Conservation (phyloP, 495 filamentous ascomycete genomes). For the Trichoderma reesei region DNA sequence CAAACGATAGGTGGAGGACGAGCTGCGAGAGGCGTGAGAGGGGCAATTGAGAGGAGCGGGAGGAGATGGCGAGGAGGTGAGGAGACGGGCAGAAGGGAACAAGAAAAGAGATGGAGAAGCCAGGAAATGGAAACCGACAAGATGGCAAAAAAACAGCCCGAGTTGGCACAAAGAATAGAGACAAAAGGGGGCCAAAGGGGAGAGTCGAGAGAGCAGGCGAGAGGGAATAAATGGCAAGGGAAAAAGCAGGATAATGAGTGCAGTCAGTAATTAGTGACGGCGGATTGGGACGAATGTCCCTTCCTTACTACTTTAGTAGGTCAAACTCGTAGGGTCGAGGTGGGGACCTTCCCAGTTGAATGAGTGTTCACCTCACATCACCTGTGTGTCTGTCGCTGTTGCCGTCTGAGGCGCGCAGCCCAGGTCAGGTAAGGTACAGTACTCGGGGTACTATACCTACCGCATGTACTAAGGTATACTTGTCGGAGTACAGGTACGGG, state of each 20-base stretch:
- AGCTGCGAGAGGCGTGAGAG: background rate
- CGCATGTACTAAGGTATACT: too few relatives aligned
- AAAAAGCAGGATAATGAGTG: constrained; percentile 6
- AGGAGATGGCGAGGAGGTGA: background rate
- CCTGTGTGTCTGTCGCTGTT: too few relatives aligned
- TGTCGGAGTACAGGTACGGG: too few relatives aligned
- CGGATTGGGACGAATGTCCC: background rate
- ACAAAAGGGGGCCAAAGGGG: constrained; percentile 1
- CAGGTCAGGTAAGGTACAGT: too few relatives aligned
- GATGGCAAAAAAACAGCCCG: background rate
- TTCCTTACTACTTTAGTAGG: background rate
- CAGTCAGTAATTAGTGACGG: background rate
- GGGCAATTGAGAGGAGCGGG: background rate
- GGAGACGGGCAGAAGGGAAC: background rate
- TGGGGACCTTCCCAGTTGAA: background rate
- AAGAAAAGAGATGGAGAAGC: background rate
- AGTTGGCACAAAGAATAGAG: background rate
- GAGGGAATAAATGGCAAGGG: constrained; percentile 8
- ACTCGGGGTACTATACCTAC: too few relatives aligned
- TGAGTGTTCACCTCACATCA: too few relatives aligned
- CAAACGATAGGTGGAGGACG: background rate
- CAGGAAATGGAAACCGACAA: background rate
- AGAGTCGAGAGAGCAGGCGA: background rate
- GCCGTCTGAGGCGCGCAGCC: too few relatives aligned
- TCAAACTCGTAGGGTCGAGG: background rate